Evolutionary conservation across 2,329 filamentous ascomycete species (phyloP).

Genomic region (Pseudocercospora vitis): DNA sequence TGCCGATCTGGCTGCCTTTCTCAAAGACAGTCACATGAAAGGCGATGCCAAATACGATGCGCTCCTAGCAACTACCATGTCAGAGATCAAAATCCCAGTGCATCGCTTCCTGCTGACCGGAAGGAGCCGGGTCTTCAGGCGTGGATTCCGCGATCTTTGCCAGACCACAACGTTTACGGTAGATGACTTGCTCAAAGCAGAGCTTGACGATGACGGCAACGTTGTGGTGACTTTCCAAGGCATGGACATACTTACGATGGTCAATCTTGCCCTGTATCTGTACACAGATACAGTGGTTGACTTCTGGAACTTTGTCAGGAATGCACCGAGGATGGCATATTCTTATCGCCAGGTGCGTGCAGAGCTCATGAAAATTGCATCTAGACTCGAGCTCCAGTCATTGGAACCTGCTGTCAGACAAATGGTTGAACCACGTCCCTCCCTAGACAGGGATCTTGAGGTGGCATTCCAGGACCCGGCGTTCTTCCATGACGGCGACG

Average conservation of each 20-base stretch:
- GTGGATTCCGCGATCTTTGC: slow-evolving; percentile 60
- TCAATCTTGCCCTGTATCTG: slow-evolving; percentile 76
- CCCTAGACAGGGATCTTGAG: slow-evolving; percentile 68
- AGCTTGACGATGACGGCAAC: slow-evolving; percentile 52
- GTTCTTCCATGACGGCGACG: slow-evolving; percentile 79
- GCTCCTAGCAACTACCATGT: slow-evolving; percentile 56
- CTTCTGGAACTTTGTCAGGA: slow-evolving; percentile 78
- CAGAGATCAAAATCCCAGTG: slow-evolving; percentile 71
- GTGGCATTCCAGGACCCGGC: slow-evolving; percentile 64
- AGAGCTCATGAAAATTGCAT: slow-evolving; percentile 85
- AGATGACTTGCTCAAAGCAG: slow-evolving; percentile 61
- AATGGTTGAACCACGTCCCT: slow-evolving; percentile 65
- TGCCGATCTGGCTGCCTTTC: slow-evolving; percentile 57
- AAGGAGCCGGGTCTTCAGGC: slow-evolving; percentile 68
- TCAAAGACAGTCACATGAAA: slow-evolving; percentile 41
- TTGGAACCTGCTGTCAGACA: slow-evolving; percentile 76
- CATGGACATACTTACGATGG: slow-evolving; percentile 73
- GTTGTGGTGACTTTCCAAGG: slow-evolving; percentile 65
- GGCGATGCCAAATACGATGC: slow-evolving; percentile 48
- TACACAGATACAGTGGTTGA: slow-evolving; percentile 81
- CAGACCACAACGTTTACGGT: slow-evolving; percentile 56
- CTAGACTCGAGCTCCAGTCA: slow-evolving; percentile 65
- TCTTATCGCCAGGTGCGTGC: slow-evolving; percentile 76
- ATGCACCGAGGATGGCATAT: slow-evolving; percentile 64
- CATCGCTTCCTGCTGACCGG: slow-evolving; percentile 79